Conservation (phyloP, 2,329 filamentous ascomycete species). For the Tolypocladium album region DNA sequence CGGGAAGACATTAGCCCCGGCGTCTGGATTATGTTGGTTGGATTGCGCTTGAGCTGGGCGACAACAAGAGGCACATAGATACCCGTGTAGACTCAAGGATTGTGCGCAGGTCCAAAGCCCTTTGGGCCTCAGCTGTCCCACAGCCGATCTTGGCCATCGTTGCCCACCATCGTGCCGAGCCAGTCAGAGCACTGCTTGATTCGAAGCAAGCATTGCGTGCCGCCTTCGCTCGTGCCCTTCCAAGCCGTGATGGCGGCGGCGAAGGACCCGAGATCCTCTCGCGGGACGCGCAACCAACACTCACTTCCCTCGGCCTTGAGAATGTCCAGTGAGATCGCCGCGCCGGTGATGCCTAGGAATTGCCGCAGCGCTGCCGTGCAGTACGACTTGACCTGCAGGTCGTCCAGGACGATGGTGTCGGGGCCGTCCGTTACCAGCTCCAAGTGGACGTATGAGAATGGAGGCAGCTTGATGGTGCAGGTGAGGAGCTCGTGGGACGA, state of each 20-base stretch:
- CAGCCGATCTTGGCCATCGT: slow-evolving; percentile 29
- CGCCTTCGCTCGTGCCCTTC: slow-evolving; percentile 34
- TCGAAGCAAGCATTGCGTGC: slow-evolving; percentile 38
- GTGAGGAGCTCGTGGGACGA: slow-evolving; percentile 38
- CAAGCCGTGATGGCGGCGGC: slow-evolving; percentile 57
- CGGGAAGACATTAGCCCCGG: slow-evolving; percentile 8
- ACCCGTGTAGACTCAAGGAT: slow-evolving; percentile 9
- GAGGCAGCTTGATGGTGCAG: slow-evolving; percentile 38
- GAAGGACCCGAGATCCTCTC: slow-evolving; percentile 48
- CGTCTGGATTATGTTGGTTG: slow-evolving; percentile 4
- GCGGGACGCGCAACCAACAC: slow-evolving; percentile 56
- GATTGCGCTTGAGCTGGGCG: slow-evolving; percentile 1
- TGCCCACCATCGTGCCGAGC: slow-evolving; percentile 48
- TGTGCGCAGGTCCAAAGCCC: slow-evolving; percentile 2
- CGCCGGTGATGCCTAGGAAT: slow-evolving; percentile 60
- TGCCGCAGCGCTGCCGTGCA: slow-evolving; percentile 52
- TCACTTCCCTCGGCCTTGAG: slow-evolving; percentile 45
- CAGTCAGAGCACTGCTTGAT: slow-evolving; percentile 52
- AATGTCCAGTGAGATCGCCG: slow-evolving; percentile 59
- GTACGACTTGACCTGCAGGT: slow-evolving; percentile 51
- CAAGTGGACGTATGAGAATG: slow-evolving; percentile 47
- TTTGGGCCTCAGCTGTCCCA: slow-evolving; percentile 29
- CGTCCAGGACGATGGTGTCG: slow-evolving; percentile 35
- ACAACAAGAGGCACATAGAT: slow-evolving; percentile 6
- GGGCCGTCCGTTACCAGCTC: slow-evolving; percentile 28